These are phyloP conservation scores for Penicillium psychrofluorescens DNA, from an alignment of 495 filamentous ascomycete genomes.

Conservation along the genomic window DNA sequence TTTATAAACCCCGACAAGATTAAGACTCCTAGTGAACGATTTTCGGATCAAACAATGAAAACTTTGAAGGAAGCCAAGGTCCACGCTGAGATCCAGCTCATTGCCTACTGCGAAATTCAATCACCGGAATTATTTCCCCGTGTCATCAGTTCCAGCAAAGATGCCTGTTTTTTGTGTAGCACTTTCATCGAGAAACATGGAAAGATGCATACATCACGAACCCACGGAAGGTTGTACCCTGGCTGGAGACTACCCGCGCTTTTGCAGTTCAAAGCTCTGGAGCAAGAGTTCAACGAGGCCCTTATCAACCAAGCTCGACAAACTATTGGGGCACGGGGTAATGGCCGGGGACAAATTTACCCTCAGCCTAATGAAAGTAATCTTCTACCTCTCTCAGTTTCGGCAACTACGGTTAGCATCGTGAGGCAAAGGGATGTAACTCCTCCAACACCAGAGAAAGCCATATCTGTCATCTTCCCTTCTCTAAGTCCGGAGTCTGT, in stretches of 20 bases:
- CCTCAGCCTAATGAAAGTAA: slow-evolving; percentile 11
- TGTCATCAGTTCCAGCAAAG: slow-evolving; percentile 10
- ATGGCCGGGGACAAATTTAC: slow-evolving; percentile 1
- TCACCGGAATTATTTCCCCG: slow-evolving; percentile 2
- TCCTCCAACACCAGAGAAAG: background rate
- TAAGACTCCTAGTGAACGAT: background rate
- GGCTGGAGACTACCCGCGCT: slow-evolving; percentile 6
- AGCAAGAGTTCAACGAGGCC: slow-evolving; percentile 5
- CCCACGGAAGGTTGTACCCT: slow-evolving; percentile 4
- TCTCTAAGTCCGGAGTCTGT: too few species aligned
- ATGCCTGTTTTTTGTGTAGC: slow-evolving; percentile 12
- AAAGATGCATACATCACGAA: slow-evolving; percentile 1
- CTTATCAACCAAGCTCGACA: background rate
- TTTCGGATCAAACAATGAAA: slow-evolving; percentile 1
- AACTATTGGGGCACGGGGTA: slow-evolving; percentile 2
- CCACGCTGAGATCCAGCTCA: slow-evolving; percentile 10
- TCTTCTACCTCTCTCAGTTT: slow-evolving; percentile 3
- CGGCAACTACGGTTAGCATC: slow-evolving; percentile 1
- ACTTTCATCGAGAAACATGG: slow-evolving; percentile 5
- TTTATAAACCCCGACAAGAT: background rate
- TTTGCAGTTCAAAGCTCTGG: background rate
- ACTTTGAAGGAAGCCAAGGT: slow-evolving; percentile 4
- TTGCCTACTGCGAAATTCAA: slow-evolving; percentile 11
- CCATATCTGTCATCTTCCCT: too few species aligned
- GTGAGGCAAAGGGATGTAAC: background rate